A percentile compares a stretch with the other conserved stretches of the same genome.
Conservation (phyloP, 2,329 filamentous ascomycete genomes). For the Ascochyta clinopodiicola region DNA sequence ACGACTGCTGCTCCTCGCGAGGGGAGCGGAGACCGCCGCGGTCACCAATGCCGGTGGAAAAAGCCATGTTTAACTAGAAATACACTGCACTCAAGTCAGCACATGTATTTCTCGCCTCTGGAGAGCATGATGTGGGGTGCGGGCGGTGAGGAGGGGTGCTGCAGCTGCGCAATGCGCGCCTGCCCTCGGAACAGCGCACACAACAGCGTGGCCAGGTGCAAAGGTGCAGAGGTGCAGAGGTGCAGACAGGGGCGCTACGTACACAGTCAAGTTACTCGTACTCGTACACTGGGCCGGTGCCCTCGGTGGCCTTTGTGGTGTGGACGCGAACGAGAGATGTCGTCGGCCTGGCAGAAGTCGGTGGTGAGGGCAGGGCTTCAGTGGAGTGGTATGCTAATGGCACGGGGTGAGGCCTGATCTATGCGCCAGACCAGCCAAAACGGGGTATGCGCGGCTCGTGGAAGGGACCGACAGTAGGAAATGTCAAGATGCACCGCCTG, state of each 20-base stretch:
- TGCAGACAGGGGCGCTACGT: constrained; percentile 34
- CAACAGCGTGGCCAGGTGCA: constrained; percentile 2
- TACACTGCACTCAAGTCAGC: constrained; percentile 47
- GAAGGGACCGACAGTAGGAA: constrained; percentile 17
- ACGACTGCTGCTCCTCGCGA: constrained; percentile 72
- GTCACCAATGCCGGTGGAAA: constrained; percentile 66
- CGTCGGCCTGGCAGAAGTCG: constrained; percentile 18
- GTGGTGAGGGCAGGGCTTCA: constrained; percentile 19
- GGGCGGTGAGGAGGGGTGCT: constrained; percentile 44
- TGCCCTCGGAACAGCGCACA: constrained; percentile 15
- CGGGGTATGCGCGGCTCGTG: constrained; percentile 10
- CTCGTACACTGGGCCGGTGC: constrained; percentile 37
- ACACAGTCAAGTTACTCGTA: constrained; percentile 19
- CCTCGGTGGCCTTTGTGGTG: constrained; percentile 28
- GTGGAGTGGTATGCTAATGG: constrained; percentile 14
- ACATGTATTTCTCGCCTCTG: constrained; percentile 21
- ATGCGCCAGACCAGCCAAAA: constrained; percentile 17
- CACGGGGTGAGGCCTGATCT: constrained; percentile 21
- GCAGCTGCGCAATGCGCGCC: constrained; percentile 21
- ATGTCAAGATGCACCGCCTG: constrained; percentile 11
- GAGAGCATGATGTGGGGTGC: constrained; percentile 43
- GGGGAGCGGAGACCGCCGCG: constrained; percentile 80
- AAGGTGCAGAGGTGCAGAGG: not conserved
- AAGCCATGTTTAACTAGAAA: constrained; percentile 63
- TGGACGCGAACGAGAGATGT: constrained; percentile 14